phyloP scores from a whole-genome alignment of 1,284 basidiomycete genomes.

The Coniophora puteana region DNA sequence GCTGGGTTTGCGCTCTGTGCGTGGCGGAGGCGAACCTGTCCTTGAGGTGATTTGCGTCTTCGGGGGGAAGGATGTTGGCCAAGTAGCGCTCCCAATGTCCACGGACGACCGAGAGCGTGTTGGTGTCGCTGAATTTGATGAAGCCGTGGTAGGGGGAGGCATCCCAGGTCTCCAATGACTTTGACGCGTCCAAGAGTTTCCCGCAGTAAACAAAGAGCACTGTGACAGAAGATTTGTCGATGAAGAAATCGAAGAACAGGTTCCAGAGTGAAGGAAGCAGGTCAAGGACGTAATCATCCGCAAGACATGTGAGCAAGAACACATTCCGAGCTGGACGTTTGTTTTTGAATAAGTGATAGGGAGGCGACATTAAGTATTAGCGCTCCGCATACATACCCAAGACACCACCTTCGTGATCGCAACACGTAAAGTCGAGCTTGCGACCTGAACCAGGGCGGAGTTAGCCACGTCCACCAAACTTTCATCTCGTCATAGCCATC shows the following conservation, averaged over 20 bases:
- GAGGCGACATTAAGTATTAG: neutral
- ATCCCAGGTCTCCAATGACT: conserved; percentile 36
- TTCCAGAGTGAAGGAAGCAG: conserved; percentile 35
- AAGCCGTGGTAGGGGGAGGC: conserved; percentile 31
- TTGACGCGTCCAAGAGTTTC: conserved; percentile 34
- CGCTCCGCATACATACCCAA: conserved; percentile 43
- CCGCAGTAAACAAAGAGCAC: conserved; percentile 35
- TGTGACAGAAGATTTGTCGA: conserved; percentile 34
- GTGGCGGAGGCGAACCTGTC: neutral
- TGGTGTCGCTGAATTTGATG: conserved; percentile 28
- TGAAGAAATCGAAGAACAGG: conserved; percentile 48
- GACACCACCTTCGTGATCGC: conserved; percentile 48
- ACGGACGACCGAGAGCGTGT: conserved; percentile 35
- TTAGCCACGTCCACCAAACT: no score
- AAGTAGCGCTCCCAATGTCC: conserved; percentile 37
- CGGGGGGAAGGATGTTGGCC: conserved; percentile 6
- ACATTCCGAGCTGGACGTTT: conserved; percentile 30
- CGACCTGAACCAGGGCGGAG: conserved; percentile 24
- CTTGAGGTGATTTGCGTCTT: conserved; percentile 5
- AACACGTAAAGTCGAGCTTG: conserved; percentile 53
- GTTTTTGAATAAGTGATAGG: neutral
- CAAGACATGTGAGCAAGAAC: conserved; percentile 24
- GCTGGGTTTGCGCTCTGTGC: neutral
- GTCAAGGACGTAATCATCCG: conserved; percentile 19
- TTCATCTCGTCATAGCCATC: no score